Evolutionary conservation across 352 stramenopile genomes (phyloP), one percentile per base, ranked within the genome.

Genomic region (Pythium guiyangense): DNA sequence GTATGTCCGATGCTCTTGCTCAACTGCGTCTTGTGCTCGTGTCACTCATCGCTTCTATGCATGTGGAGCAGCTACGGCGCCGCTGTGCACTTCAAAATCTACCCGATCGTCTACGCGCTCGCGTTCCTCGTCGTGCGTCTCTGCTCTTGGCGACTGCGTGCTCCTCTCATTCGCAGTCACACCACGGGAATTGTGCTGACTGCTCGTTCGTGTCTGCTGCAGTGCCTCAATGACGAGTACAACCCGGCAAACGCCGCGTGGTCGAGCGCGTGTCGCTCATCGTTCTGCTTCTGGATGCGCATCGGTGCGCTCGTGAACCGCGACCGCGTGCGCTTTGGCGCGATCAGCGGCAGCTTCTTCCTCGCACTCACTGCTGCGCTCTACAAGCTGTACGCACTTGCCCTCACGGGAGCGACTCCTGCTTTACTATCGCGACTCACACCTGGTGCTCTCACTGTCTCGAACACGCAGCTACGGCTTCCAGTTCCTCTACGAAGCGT

Each of bases 21-120:
- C 8, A 15, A 29, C 15, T 12, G 27, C 0, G n/a, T 4, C 15
- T n/a, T n/a, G 4, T 29, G 37, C 35, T 20, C 6, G 25, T 18
- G 3, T 5, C 17, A 34, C 26, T 37, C 0, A 35, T 15, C 29
- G 25, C 29, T 10, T 43, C 25, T 37, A 29, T 44, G 29, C 14
- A 43, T 17, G 12, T 2, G 18, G 1, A 27, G 45, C 63, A 98
- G 69, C 67, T 96, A 98, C 73, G 96, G 96, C 4, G 80, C 98
- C 35, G 97, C 94, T 0, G 94, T 99, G 31, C 97, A 99, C 69
- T 90, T 98, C 64, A 98, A 98, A 70, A 95, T 99, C 17, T 99
- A 99, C 65, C 97, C 97, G 6, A 97, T 99, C 37, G 97, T 99
- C 61, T 99, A 99, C 66, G 86, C 83, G 25, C 70, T 96, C 46